These are phyloP conservation scores for Nemania diffusa DNA, from an alignment of 2,329 filamentous ascomycete species.

Conservation along the genomic window DNA sequence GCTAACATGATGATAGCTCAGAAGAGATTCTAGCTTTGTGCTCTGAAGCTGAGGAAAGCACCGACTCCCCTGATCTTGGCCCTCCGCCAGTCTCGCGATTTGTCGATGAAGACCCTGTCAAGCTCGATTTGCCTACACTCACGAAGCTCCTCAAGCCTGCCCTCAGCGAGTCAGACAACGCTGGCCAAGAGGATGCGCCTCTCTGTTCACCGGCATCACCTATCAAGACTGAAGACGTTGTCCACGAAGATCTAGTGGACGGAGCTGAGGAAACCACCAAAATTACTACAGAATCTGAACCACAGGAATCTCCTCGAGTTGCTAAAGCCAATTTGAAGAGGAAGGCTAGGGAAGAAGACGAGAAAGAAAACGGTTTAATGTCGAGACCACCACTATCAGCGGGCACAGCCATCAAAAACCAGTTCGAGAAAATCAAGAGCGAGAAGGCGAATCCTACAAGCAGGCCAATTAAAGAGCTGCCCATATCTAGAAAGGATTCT, in stretches of 20 bases:
- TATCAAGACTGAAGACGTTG: constrained; percentile 12
- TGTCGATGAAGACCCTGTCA: constrained; percentile 66
- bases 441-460: constrained; percentile 45
- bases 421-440: constrained; percentile 41
- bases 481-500: constrained; percentile 55
- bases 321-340: constrained; percentile 66
- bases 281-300: constrained; percentile 23
- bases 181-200: constrained; percentile 10
- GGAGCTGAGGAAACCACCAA: constrained; percentile 8
- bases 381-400: constrained; percentile 49
- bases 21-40: constrained; percentile 72
- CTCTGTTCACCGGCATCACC: constrained; percentile 1
- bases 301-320: constrained; percentile 39
- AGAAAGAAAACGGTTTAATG: constrained; percentile 55
- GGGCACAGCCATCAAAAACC: constrained; percentile 46
- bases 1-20: constrained; percentile 55
- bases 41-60: constrained; percentile 58
- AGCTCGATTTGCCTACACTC: constrained; percentile 60
- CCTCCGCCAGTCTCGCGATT: constrained; percentile 69
- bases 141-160: constrained; percentile 33
- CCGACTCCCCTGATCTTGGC: constrained; percentile 75
- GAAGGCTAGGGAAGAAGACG: constrained; percentile 66
- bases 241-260: constrained; percentile 27
- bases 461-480: constrained; percentile 60
- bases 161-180: constrained; percentile 27